These are phyloP conservation scores for Adansonia digitata DNA, from an alignment of 345 rosid species.

Conservation along the genomic window DNA sequence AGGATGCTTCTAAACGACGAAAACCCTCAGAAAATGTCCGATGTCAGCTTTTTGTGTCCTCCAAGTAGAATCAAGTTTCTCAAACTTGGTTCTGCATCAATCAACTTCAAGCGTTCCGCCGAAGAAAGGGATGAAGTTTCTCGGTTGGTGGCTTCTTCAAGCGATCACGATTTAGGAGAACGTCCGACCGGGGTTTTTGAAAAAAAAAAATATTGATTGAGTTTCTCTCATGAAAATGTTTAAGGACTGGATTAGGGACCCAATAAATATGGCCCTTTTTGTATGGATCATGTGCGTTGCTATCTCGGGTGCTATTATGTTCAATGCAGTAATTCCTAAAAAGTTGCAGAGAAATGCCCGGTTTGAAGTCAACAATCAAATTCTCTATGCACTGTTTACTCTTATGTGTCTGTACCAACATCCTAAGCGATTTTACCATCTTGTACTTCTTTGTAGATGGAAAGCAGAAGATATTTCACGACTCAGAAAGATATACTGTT, in stretches of 20 bases:
- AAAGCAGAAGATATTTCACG: neutral
- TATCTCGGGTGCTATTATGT: neutral
- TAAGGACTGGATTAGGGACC: slow-evolving; percentile 62
- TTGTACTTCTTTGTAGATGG: neutral
- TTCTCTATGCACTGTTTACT: neutral
- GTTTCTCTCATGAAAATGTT: slow-evolving; percentile 42
- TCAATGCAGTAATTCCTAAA: neutral
- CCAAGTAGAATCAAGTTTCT: slow-evolving; percentile 43
- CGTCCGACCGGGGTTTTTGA: slow-evolving; percentile 49
- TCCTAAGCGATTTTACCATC: neutral
- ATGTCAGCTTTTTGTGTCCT: slow-evolving; percentile 18
- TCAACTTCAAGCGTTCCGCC: slow-evolving; percentile 54
- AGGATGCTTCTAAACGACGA: slow-evolving; percentile 34
- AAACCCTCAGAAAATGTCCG: slow-evolving; percentile 23
- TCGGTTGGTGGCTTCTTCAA: slow-evolving; percentile 46
- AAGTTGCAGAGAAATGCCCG: neutral
- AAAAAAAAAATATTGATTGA: slow-evolving; percentile 69
- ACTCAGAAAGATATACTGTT: neutral
- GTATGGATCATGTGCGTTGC: neutral
- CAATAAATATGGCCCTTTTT: neutral
- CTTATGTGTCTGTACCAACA: neutral
- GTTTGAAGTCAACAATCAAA: neutral
- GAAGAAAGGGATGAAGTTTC: slow-evolving; percentile 59
- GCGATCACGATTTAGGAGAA: slow-evolving; percentile 45
- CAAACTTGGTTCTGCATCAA: slow-evolving; percentile 64